phyloP scores from a whole-genome alignment of 129 eudicot species.

The Tanacetum coccineum region DNA sequence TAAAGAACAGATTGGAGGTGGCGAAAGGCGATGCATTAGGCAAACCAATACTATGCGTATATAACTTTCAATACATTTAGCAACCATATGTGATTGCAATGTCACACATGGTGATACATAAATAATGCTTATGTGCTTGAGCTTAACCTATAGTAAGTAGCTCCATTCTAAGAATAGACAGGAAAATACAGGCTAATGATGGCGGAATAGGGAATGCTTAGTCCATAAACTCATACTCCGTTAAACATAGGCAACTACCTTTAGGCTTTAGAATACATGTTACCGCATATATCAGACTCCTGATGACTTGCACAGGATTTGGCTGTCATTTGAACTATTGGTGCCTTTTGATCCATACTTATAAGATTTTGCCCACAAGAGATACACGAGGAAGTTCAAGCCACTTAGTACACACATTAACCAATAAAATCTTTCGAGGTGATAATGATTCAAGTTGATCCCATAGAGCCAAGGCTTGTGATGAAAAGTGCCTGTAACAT shows the following conservation, averaged over 20 bases:
- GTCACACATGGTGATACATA: neutral
- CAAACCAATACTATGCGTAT: too few species aligned
- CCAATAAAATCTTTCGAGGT: conserved; percentile 84
- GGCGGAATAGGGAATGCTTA: neutral
- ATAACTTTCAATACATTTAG: neutral
- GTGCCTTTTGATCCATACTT: conserved; percentile 41
- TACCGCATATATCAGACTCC: conserved; percentile 29
- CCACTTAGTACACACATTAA: conserved; percentile 73
- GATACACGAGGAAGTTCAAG: conserved; percentile 61
- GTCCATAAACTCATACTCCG: conserved; percentile 11
- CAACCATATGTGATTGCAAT: neutral
- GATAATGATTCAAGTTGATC: conserved; percentile 72
- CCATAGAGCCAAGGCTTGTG: conserved; percentile 76
- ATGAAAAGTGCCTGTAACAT: conserved; percentile 43
- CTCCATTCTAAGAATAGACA: conserved; percentile 6
- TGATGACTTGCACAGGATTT: conserved; percentile 32
- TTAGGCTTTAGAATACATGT: conserved; percentile 18
- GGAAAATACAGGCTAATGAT: conserved; percentile 19
- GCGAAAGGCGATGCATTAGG: too few species aligned
- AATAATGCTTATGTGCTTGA: neutral
- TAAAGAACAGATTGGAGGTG: too few species aligned
- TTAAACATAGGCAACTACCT: conserved; percentile 12
- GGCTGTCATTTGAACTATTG: conserved; percentile 27
- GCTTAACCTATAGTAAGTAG: conserved; percentile 2
- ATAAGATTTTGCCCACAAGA: conserved; percentile 70